A percentile compares a stretch with the other conserved stretches of the same genome.
phyloP scores from a whole-genome alignment of 768 basidiomycete species.

The Suillus subaureus region DNA sequence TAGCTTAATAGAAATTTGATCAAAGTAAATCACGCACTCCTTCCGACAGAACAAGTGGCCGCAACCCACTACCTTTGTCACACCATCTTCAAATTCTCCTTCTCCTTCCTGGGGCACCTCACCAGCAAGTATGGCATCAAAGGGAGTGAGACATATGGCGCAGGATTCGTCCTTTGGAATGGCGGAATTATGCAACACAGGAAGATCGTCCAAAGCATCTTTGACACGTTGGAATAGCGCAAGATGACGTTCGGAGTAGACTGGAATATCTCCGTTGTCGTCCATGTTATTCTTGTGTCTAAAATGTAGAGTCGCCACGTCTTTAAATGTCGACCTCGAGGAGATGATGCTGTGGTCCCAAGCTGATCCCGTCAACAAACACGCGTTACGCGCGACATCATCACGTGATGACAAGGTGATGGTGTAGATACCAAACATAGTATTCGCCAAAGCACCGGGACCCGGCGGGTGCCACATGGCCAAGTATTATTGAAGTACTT shows the following conservation, averaged over 20 bases:
- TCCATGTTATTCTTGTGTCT: slow-evolving; percentile 11
- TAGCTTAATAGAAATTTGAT: slow-evolving; percentile 2
- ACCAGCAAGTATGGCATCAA: slow-evolving; percentile 45
- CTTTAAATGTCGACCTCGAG: slow-evolving; percentile 10
- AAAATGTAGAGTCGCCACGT: not conserved
- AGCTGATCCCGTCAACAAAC: slow-evolving; percentile 21
- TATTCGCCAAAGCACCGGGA: not conserved
- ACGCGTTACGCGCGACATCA: slow-evolving; percentile 10
- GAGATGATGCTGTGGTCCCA: slow-evolving; percentile 1
- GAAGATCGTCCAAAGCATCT: slow-evolving; percentile 45
- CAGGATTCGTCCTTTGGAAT: slow-evolving; percentile 57
- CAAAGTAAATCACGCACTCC: slow-evolving; percentile 47
- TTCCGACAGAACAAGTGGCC: slow-evolving; percentile 69
- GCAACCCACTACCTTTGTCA: slow-evolving; percentile 61
- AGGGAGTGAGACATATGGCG: slow-evolving; percentile 64
- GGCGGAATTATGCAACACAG: slow-evolving; percentile 40
- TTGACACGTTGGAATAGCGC: slow-evolving; percentile 32
- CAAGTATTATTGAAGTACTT: too few species aligned
- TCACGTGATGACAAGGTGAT: slow-evolving; percentile 8
- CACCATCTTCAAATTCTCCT: slow-evolving; percentile 29
- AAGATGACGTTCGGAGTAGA: slow-evolving; percentile 18
- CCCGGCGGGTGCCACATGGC: too few species aligned
- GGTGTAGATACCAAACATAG: not conserved
- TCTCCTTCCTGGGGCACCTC: slow-evolving; percentile 18
- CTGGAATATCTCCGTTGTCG: slow-evolving; percentile 15